A percentile compares a stretch with the other conserved stretches of the same genome.
phyloP scores from a whole-genome alignment of 2,329 filamentous ascomycete genomes.

The Cordyceps fumosorosea region DNA sequence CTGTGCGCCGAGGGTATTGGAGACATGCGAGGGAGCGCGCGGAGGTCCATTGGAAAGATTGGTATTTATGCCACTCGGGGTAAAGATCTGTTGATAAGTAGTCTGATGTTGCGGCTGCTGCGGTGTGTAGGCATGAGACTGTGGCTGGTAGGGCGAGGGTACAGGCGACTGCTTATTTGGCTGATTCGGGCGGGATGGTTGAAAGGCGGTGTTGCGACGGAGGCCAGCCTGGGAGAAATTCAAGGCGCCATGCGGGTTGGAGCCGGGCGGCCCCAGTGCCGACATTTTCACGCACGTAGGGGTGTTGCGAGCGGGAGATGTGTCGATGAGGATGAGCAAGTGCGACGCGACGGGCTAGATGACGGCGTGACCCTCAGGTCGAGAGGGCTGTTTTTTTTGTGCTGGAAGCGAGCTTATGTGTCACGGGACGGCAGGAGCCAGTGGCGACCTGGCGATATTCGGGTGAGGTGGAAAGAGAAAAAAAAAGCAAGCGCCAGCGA shows the following conservation, averaged over 20 bases:
- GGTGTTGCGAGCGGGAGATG: not conserved
- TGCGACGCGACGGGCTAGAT: constrained; percentile 6
- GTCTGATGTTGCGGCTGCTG: constrained; percentile 44
- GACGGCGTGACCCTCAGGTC: not conserved
- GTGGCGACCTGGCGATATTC: not conserved
- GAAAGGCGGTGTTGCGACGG: constrained; percentile 39
- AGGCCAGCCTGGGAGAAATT: constrained; percentile 45
- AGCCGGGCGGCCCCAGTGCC: constrained; percentile 41
- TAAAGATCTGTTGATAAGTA: constrained; percentile 48
- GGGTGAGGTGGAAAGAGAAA: not conserved
- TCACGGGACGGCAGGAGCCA: not conserved
- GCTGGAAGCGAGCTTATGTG: not conserved
- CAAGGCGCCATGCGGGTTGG: constrained; percentile 48
- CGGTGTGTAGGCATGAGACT: constrained; percentile 45
- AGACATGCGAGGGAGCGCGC: constrained; percentile 37
- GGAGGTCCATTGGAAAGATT: constrained; percentile 43
- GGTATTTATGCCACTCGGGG: constrained; percentile 38
- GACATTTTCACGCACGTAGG: constrained; percentile 31
- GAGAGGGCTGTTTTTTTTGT: not conserved
- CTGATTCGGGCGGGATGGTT: constrained; percentile 42
- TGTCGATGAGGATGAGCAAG: not conserved
- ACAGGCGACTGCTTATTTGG: constrained; percentile 50
- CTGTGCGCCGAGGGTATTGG: constrained; percentile 39
- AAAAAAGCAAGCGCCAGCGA: not conserved
- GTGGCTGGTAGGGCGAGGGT: constrained; percentile 48